Evolutionary conservation across 441 rosid species (phyloP).

Genomic region (Rhodomyrtus psidioides): DNA sequence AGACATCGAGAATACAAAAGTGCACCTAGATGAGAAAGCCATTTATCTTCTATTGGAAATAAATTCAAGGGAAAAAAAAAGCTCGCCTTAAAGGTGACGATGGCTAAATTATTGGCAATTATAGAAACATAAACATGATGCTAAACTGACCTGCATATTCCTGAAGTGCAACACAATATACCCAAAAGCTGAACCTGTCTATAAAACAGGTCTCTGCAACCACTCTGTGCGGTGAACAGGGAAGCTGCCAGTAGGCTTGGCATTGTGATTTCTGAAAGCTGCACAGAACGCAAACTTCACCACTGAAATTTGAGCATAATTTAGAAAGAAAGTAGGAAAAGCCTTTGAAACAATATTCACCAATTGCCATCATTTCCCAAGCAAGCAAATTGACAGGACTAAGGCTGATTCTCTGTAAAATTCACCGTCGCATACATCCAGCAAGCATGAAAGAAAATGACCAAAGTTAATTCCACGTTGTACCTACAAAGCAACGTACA

Average conservation of each 20-base stretch:
- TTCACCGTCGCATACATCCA: background rate
- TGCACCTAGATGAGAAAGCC: background rate
- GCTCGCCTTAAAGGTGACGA: background rate
- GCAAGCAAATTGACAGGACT: background rate
- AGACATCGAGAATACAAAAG: background rate
- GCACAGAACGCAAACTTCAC: background rate
- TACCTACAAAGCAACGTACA: background rate
- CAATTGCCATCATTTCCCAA: background rate
- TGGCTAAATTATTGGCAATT: background rate
- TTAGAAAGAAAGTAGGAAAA: background rate
- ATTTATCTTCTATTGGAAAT: background rate
- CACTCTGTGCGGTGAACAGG: conserved; percentile 36
- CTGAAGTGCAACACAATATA: conserved; percentile 34
- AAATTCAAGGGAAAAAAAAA: background rate
- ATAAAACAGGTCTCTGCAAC: conserved; percentile 19
- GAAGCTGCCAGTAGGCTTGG: conserved; percentile 40
- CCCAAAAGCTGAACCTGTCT: conserved; percentile 22
- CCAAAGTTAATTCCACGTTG: background rate
- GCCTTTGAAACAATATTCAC: background rate
- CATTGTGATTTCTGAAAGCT: conserved; percentile 45
- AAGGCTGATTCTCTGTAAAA: background rate
- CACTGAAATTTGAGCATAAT: background rate
- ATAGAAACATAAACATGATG: background rate
- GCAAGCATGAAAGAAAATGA: background rate
- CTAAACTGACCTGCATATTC: conserved; percentile 32